Conservation (phyloP, 176 grass and related monocot genomes). For the Rhipidocladum racemiflorum region DNA sequence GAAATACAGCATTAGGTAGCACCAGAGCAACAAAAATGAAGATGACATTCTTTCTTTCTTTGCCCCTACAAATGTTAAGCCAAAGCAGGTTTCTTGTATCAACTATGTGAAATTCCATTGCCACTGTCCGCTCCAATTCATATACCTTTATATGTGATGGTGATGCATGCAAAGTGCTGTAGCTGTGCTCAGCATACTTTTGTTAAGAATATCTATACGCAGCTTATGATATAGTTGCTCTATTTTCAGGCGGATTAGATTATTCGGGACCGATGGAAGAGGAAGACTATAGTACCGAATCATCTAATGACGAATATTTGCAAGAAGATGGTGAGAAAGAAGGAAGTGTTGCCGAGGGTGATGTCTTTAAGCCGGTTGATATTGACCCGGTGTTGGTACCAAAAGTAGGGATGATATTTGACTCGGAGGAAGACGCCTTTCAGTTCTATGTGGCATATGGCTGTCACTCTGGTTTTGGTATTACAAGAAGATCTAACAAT, state of each 20-base stretch:
- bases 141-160: not conserved
- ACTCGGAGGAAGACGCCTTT: conserved; percentile 81
- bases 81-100: not conserved
- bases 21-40: not conserved
- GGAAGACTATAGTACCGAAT: conserved; percentile 50
- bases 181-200: conserved; percentile 20
- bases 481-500: conserved; percentile 73
- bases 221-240: not conserved
- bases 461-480: conserved; percentile 66
- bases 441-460: conserved; percentile 82
- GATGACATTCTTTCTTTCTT: not conserved
- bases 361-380: conserved; percentile 48
- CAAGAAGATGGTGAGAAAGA: conserved; percentile 48
- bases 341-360: conserved; percentile 25
- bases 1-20: not conserved
- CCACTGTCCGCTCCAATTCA: not conserved
- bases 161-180: not conserved
- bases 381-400: conserved; percentile 49
- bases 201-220: not conserved
- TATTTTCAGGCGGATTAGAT: conserved; percentile 27
- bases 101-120: not conserved
- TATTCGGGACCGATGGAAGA: conserved; percentile 43
- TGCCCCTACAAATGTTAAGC: not conserved
- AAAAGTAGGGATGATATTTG: conserved; percentile 69
- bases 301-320: conserved; percentile 59